phyloP scores from a whole-genome alignment of 495 filamentous ascomycete species.

The Lophiostoma macrostomum region DNA sequence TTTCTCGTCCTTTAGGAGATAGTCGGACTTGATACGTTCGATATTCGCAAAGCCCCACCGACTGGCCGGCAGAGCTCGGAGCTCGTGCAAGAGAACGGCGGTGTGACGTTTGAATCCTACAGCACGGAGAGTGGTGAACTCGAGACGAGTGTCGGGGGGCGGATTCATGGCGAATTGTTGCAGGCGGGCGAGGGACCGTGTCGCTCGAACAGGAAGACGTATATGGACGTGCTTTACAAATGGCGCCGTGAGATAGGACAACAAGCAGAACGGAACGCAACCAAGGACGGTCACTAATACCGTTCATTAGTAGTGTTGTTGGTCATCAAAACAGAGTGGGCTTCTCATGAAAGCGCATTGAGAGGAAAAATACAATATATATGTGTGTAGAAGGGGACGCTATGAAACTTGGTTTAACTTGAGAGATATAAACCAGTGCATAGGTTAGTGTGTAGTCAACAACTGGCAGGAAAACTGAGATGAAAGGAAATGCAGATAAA shows the following conservation, averaged over 20 bases:
- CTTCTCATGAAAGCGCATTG: no score
- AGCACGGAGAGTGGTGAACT: constrained; percentile 20
- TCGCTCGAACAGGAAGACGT: constrained; percentile 6
- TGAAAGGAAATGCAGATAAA: background rate
- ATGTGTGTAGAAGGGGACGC: no score
- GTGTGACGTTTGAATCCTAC: constrained; percentile 7
- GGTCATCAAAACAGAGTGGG: no score
- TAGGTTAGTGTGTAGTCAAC: no score
- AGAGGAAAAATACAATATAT: no score
- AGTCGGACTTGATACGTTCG: background rate
- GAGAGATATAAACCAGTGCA: no score
- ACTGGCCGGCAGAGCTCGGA: constrained; percentile 12
- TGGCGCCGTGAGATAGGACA: constrained; percentile 26
- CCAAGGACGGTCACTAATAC: constrained; percentile 13
- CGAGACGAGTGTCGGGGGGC: constrained; percentile 11
- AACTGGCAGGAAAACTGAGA: no score
- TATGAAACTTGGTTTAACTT: no score
- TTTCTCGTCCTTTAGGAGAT: background rate
- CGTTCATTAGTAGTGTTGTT: no score
- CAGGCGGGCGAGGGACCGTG: background rate
- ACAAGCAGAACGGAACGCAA: constrained; percentile 9
- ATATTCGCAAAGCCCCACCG: constrained; percentile 19
- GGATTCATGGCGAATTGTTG: background rate
- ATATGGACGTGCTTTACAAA: constrained; percentile 13
- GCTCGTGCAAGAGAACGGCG: constrained; percentile 1